Conservation (phyloP, 2,329 filamentous ascomycete genomes). For the Ophiocordyceps camponoti-rufipedis region DNA sequence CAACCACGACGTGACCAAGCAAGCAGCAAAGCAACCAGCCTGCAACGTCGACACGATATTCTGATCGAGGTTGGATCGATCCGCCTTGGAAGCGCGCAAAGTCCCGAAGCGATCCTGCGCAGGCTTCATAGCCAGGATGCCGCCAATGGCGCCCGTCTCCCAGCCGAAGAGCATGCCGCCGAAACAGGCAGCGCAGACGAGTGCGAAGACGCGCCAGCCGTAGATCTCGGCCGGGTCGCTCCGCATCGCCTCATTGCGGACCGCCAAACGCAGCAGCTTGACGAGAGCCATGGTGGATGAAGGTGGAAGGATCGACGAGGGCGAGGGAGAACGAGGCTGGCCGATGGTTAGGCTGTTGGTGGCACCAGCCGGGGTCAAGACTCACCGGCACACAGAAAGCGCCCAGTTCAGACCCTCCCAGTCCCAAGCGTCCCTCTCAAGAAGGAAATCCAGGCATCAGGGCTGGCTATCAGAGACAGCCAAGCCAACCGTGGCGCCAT, state of each 20-base stretch:
- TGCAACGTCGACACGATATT: constrained; percentile 56
- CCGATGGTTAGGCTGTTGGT: too few species aligned
- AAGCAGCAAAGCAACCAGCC: constrained; percentile 48
- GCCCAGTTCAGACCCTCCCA: too few species aligned
- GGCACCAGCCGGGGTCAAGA: too few species aligned
- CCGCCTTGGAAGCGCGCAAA: constrained; percentile 7
- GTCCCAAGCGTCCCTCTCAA: too few species aligned
- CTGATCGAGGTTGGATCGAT: constrained; percentile 35
- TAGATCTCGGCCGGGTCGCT: constrained; percentile 49
- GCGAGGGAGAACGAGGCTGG: background rate
- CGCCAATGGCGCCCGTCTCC: constrained; percentile 48
- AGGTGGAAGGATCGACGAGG: too few species aligned
- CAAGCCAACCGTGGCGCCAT: too few species aligned
- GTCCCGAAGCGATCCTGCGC: constrained; percentile 30
- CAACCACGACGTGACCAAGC: constrained; percentile 34
- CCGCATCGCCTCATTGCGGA: constrained; percentile 56
- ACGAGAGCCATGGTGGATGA: constrained; percentile 18
- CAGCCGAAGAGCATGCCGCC: constrained; percentile 38
- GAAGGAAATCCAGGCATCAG: too few species aligned
- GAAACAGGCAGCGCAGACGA: constrained; percentile 48
- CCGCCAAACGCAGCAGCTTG: constrained; percentile 32
- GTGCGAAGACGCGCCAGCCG: constrained; percentile 47
- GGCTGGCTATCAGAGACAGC: too few species aligned
- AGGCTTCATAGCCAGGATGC: constrained; percentile 40
- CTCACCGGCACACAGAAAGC: too few species aligned